These are phyloP conservation scores for Chimonanthus praecox DNA, from an alignment of 164 flowering plant genomes.

Conservation along the genomic window DNA sequence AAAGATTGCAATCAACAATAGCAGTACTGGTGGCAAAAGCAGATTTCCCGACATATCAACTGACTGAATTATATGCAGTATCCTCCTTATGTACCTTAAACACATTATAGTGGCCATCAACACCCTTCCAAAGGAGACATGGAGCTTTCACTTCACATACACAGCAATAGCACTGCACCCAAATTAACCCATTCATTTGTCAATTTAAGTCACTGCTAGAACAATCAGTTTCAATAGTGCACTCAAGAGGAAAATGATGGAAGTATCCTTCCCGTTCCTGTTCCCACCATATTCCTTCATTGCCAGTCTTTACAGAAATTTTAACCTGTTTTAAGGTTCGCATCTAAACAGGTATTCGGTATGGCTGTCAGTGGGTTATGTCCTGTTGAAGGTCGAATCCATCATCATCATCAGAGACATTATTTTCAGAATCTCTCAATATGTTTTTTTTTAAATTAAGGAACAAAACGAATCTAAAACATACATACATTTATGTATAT, in stretches of 20 bases:
- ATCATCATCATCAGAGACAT: too few species aligned
- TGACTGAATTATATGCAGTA: not conserved
- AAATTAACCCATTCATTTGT: not conserved
- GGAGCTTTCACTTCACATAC: conserved; percentile 2
- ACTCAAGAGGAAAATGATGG: not conserved
- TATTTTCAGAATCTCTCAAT: too few species aligned
- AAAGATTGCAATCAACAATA: too few species aligned
- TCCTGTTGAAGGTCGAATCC: too few species aligned
- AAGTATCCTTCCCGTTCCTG: not conserved
- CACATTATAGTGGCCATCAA: not conserved
- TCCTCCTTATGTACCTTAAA: not conserved
- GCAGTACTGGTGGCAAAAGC: too few species aligned
- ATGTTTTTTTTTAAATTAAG: too few species aligned
- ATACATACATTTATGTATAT: too few species aligned
- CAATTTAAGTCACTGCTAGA: not conserved
- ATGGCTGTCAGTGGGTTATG: not conserved
- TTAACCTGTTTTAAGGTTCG: not conserved
- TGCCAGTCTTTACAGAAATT: not conserved
- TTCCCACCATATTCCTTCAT: not conserved
- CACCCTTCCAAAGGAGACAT: not conserved
- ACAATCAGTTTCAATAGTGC: not conserved
- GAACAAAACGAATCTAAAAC: too few species aligned
- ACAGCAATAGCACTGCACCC: conserved; percentile 1
- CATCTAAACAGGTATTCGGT: not conserved
- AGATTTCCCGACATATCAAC: too few species aligned